Conservation (phyloP, 768 basidiomycete species). For the Hebeloma cylindrosporum region DNA sequence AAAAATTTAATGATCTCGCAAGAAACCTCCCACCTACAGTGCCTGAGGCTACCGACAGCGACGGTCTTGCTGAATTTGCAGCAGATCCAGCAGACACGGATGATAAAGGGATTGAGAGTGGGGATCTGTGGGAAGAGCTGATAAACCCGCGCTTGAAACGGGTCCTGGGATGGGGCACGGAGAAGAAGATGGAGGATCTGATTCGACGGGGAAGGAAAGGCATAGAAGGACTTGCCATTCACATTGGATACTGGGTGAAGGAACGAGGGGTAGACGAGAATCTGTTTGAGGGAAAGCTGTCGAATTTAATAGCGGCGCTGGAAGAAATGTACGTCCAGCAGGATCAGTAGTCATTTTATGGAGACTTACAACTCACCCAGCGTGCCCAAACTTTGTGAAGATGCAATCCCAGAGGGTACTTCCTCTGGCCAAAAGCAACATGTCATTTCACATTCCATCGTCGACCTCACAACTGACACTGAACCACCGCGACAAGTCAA, state of each 20-base stretch:
- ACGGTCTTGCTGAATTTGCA: constrained; percentile 8
- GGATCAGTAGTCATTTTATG: too few relatives aligned
- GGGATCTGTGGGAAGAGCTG: constrained; percentile 19
- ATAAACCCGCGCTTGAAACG: constrained; percentile 14
- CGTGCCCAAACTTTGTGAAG: too few relatives aligned
- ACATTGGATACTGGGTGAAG: constrained; percentile 12
- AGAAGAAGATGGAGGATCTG: constrained; percentile 4
- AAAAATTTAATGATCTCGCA: constrained; percentile 4
- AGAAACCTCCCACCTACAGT: constrained; percentile 11
- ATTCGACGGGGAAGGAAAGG: constrained; percentile 10
- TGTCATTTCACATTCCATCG: too few relatives aligned
- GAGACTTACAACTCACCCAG: too few relatives aligned
- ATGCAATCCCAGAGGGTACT: too few relatives aligned
- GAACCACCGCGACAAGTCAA: too few relatives aligned
- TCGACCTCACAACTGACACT: too few relatives aligned
- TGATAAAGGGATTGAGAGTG: background rate
- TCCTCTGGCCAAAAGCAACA: too few relatives aligned
- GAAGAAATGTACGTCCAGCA: constrained; percentile 5
- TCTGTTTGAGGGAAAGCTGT: constrained; percentile 12
- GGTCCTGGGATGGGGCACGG: constrained; percentile 15
- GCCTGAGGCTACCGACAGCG: constrained; percentile 9
- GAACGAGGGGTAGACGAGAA: constrained; percentile 8
- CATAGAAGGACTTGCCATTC: constrained; percentile 4
- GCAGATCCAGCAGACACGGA: constrained; percentile 11
- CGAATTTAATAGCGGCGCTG: constrained; percentile 3